These are phyloP conservation scores for Colletotrichum orbiculare DNA, from an alignment of 2,329 filamentous ascomycete species.

Conservation along the genomic window DNA sequence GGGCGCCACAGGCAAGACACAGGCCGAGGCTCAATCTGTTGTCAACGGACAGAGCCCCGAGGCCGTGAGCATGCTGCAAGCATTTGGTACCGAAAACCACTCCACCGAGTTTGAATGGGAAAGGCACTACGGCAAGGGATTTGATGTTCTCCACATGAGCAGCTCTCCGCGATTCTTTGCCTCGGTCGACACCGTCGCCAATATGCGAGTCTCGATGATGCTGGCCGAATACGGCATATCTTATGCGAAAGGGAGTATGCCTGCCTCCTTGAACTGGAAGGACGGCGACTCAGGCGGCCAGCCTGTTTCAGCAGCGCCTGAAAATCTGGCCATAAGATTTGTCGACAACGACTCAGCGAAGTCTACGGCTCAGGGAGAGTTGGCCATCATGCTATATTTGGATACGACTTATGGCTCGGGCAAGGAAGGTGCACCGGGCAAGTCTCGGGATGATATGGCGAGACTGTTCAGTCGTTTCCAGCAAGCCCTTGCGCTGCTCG, in stretches of 20 bases:
- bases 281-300: slow-evolving; percentile 33
- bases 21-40: slow-evolving; percentile 68
- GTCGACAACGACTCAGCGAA: slow-evolving; percentile 64
- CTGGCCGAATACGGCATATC: slow-evolving; percentile 59
- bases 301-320: slow-evolving; percentile 36
- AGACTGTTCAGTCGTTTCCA: slow-evolving; percentile 55
- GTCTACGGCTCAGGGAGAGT: slow-evolving; percentile 60
- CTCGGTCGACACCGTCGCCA: slow-evolving; percentile 58
- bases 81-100: slow-evolving; percentile 89
- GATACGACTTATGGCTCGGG: slow-evolving; percentile 61
- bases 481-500: slow-evolving; percentile 50
- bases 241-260: slow-evolving; percentile 58
- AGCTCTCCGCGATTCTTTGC: slow-evolving; percentile 62
- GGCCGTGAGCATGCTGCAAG: slow-evolving; percentile 76
- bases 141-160: slow-evolving; percentile 81
- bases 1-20: slow-evolving; percentile 78
- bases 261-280: slow-evolving; percentile 43
- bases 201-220: slow-evolving; percentile 62
- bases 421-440: slow-evolving; percentile 41
- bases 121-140: slow-evolving; percentile 79
- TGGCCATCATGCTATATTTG: slow-evolving; percentile 69
- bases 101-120: slow-evolving; percentile 79
- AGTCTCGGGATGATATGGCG: slow-evolving; percentile 47
- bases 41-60: slow-evolving; percentile 76
- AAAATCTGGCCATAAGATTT: slow-evolving; percentile 56